Evolutionary conservation across 768 basidiomycete genomes (phyloP).

Genomic region (Leccinum boreale): DNA sequence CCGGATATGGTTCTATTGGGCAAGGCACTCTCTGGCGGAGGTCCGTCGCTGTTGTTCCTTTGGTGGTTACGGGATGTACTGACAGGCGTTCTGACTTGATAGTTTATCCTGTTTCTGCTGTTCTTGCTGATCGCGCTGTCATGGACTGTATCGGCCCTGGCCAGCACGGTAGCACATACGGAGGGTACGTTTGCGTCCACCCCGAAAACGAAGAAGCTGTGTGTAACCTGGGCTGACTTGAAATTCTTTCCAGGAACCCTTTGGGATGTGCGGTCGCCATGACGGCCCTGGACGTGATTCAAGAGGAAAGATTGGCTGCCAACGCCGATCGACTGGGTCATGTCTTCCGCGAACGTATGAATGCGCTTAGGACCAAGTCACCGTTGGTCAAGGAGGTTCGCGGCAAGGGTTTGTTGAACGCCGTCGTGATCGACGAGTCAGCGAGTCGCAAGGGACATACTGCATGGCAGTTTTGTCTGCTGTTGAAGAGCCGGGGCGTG

Average conservation of each 20-base stretch:
- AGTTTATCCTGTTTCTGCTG: slow-evolving; percentile 97
- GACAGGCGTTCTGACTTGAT: slow-evolving; percentile 3
- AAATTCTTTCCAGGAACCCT: slow-evolving; percentile 61
- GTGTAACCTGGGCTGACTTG: background rate
- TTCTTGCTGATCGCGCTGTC: slow-evolving; percentile 85
- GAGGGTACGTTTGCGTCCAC: slow-evolving; percentile 53
- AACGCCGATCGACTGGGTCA: slow-evolving; percentile 78
- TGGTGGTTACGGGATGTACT: slow-evolving; percentile 1
- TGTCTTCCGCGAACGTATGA: slow-evolving; percentile 67
- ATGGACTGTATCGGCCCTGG: slow-evolving; percentile 95
- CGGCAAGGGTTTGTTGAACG: slow-evolving; percentile 87
- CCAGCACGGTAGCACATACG: slow-evolving; percentile 95
- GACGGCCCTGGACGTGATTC: slow-evolving; percentile 86
- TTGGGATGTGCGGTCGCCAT: slow-evolving; percentile 95
- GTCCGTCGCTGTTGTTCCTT: slow-evolving; percentile 41
- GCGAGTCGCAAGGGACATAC: slow-evolving; percentile 73
- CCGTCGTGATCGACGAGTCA: slow-evolving; percentile 86
- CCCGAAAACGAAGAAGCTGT: background rate
- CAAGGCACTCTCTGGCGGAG: slow-evolving; percentile 94
- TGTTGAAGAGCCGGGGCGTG: slow-evolving; percentile 88
- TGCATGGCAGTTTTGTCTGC: slow-evolving; percentile 94
- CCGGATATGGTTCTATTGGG: slow-evolving; percentile 93
- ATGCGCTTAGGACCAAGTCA: slow-evolving; percentile 47
- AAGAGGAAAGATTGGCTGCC: slow-evolving; percentile 81
- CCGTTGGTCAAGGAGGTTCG: slow-evolving; percentile 78